Evolutionary conservation across 352 stramenopile genomes (phyloP).

Genomic region (Phytopythium helicoides): DNA sequence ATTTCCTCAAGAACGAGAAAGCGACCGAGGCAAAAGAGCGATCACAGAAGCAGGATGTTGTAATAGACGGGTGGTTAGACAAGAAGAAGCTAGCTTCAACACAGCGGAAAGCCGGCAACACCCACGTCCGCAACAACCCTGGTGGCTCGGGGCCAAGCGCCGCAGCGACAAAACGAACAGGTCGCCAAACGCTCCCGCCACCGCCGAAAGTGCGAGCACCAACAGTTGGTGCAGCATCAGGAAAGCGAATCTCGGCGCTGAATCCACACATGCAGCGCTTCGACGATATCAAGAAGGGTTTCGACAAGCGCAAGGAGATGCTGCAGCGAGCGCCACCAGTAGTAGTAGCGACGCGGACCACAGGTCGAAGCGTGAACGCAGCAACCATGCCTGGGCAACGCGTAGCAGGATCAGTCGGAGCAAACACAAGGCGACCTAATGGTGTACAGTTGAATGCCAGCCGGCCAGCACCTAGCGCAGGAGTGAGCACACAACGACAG

Average conservation of each 20-base stretch:
- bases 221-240: conserved; percentile 40
- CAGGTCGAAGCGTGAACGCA: no score
- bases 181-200: conserved; percentile 22
- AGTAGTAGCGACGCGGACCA: no score
- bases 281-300: conserved; percentile 63
- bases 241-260: conserved; percentile 36
- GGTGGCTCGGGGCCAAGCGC: background rate
- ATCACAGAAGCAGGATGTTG: conserved; percentile 57
- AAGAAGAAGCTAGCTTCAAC: conserved; percentile 59
- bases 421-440: no score
- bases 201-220: conserved; percentile 45
- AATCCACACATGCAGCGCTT: conserved; percentile 65
- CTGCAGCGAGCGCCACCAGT: conserved; percentile 35
- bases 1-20: conserved; percentile 62
- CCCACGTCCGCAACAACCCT: conserved; percentile 20
- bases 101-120: conserved; percentile 43
- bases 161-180: conserved; percentile 9
- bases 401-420: no score
- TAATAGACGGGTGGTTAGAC: conserved; percentile 73
- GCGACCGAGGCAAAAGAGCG: conserved; percentile 27
- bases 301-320: conserved; percentile 49
- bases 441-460: no score
- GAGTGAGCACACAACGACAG: no score
- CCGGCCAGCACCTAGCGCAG: no score
- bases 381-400: no score